Evolutionary conservation across 345 rosid species (phyloP), one percentile per base, ranked within the genome.

Genomic region (Brassica cretica): DNA sequence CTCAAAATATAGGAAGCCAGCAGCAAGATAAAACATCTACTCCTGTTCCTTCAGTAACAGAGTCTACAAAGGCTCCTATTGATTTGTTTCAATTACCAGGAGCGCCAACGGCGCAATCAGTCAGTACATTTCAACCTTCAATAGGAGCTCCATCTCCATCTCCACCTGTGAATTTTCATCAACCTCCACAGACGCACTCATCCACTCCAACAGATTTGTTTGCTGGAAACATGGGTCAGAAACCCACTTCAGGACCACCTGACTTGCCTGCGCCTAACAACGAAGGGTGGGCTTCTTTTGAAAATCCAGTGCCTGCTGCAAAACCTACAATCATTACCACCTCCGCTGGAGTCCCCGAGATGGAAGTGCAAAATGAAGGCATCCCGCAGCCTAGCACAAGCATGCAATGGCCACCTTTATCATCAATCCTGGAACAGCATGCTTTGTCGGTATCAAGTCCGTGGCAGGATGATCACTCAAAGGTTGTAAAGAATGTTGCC

Each of bases 271-370:
- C 65, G 4, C 76, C 93, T 32, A 86, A 85, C 76, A 84, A 88
- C 76, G 91, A 88, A 79, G 98, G 96, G 75, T 95, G 98, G 98
- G 97, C 98, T 41, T 93, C 93, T 59, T 95, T 95, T 86, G 97
- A 91, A 73, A 86, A 81, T 35, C 81, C 87, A 74, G 72, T 83
- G 56, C 84, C 88, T 56, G 80, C 80, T 68, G 53, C 82, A 65
- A 77, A 88, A 27, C 69, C 78, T 27, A 86, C 78, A 73, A 67
- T 66, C 68, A 80, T 56, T 74, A 80, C 66, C 59, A 53, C 76
- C 25, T 63, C 80, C 84, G 73, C 85, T 37, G 71, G 29, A 33
- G 68, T 61, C 76, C 68, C 74, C 83, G 12, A 53, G 75, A 24
- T 70, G 75, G 89, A 76, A 62, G 72, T 83, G 70, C 80, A 72